These are phyloP conservation scores for Colletotrichum cuscutae DNA, from an alignment of 2,329 filamentous ascomycete species.

Conservation along the genomic window DNA sequence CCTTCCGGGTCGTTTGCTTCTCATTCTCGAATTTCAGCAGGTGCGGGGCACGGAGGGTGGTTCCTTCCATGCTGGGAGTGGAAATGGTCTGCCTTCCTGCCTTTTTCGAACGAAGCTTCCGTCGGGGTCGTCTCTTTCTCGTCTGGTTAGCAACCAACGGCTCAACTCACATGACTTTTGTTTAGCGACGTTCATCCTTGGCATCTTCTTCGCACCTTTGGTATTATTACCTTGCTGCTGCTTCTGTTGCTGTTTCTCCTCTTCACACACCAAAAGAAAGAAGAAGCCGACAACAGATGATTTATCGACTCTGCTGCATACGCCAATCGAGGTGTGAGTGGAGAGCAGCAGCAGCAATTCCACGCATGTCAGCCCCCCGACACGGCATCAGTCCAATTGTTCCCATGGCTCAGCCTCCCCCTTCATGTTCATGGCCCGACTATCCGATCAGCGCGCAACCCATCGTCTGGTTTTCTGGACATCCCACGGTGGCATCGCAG, in stretches of 20 bases:
- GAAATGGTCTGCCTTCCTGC: slow-evolving; percentile 2
- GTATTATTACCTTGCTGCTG: neutral
- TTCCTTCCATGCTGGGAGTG: neutral
- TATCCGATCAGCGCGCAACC: slow-evolving; percentile 1
- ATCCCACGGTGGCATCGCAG: neutral
- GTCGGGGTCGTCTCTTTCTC: neutral
- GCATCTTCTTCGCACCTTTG: neutral
- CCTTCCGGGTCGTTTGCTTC: neutral
- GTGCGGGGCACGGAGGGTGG: neutral
- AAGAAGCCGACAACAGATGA: neutral
- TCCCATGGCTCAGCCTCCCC: slow-evolving; percentile 8
- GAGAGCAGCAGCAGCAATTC: slow-evolving; percentile 5
- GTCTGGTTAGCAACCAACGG: neutral
- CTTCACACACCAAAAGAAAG: neutral
- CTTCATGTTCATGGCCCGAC: slow-evolving; percentile 6
- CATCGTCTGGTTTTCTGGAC: neutral
- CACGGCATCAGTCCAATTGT: slow-evolving; percentile 8
- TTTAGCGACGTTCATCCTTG: neutral
- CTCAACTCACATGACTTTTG: too few species aligned
- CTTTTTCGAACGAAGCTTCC: neutral
- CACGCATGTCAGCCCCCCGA: slow-evolving; percentile 1
- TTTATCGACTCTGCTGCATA: neutral
- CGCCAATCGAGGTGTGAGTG: slow-evolving; percentile 28
- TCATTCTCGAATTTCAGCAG: neutral
- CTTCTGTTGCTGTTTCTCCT: neutral